Base-by-base conservation (phyloP, 495 filamentous ascomycete genomes). In the Aspergillus avenaceus region DNA sequence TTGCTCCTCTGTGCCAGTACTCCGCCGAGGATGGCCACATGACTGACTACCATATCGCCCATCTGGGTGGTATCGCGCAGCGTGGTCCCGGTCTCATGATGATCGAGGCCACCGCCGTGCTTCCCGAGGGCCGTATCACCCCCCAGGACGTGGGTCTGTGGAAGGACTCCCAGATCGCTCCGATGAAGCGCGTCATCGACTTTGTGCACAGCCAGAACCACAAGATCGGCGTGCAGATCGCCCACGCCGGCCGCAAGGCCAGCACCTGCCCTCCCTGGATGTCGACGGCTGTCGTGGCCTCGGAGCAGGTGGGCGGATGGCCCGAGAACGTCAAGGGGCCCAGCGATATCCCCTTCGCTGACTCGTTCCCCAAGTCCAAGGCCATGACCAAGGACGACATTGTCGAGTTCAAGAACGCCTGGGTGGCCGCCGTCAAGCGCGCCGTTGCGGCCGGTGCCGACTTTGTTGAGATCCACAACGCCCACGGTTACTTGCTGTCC, bases 171-270 rank as follows among this genome's bases (percentile, higher is more conserved):
- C 88, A 91, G 50, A 81, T 89, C 54, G 81, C 69, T 22, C 77
- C 76, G 1, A 55, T 91, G 48, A 74, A 72, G 53, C 66, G 77
- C 14, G 73, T 86, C 44, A 71, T 82, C 24, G 84, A 90, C 37
- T 90, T 90, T 54, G 81, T 79, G 6, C 86, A 91, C 64, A 77
- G 74, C 53, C 88, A 91, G 65, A 70, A 71, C 58, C 83, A 84
- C 63, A 83, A 84, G 55, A 81, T 88, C 38, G 87, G 76, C 36
- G 83, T 92, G 50, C 88, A 93, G 68, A 63, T 92, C 5, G 85
- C 71, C 13, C 88, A 93, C 58, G 86, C 87, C 2, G 88, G 88
- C 1, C 72, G 88, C 14, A 92, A 92, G 62, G 85, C 84, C 2
- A 79, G 72, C 48, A 85, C 78, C 4, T 74, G 13, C 70, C 42